Evolutionary conservation across 768 basidiomycete genomes (phyloP), one percentile per base, ranked within the genome.

Genomic region (Neoboletus brunneissimus): DNA sequence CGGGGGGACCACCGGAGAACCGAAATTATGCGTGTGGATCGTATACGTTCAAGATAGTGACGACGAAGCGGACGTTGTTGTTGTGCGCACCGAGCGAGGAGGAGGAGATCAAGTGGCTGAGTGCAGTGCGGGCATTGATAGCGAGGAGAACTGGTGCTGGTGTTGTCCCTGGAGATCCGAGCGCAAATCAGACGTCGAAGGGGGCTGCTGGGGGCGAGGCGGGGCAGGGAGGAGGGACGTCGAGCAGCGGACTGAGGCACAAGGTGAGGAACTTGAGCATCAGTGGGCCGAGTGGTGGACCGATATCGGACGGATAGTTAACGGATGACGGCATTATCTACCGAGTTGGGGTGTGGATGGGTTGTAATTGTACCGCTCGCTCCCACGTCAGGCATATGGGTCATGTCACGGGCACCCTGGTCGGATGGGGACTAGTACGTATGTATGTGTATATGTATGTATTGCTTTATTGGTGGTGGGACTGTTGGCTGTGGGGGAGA

Each of bases 101-200:
- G 64, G 96, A 98, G 64, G 97, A 98, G 75, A 95, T 98, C 71
- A 91, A 89, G 72, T 99, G 97, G 97, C 77, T 99, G 46, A 94
- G 94, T 49, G 94, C 96, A 11, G 84, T 98, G 38, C 87, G 94
- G 49, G 94, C 94, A 57, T 79, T 99, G 67, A 88, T 98, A 59
- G 88, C 89, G 20, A 79, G 91, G 52, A 77, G 91, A 60, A 77
- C 77, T 9, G 83, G 77, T 11, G 73, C 76, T 10, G 80, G 80
- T 3, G 74, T 73, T 25, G 76, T 82, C 1, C 80, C 82, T 58
- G 83, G 82, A 25, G 78, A 79, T 53, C 51, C 25, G 75, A 73
- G 63, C 16, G 51, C 50, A 29, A 72, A 41, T 44, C 56, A 37
- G 56, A 34, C 25, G 1, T 29, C 52, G 51, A 69, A 53, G 62